Percentiles rank a stretch among this genome's conserved stretches.
phyloP scores from a whole-genome alignment of 768 basidiomycete genomes.

The Mycena amicta region DNA sequence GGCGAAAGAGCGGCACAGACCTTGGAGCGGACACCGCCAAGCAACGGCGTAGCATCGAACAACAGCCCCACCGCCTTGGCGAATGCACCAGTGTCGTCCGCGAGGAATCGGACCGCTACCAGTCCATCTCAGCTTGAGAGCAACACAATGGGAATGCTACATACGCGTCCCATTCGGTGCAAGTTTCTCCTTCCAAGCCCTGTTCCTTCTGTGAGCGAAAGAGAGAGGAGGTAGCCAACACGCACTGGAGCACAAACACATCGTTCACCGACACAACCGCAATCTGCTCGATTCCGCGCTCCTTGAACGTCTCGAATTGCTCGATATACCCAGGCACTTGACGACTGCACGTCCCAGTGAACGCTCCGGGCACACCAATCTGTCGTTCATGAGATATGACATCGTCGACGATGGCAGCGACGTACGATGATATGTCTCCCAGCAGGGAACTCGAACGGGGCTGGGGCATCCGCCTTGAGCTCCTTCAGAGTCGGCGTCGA shows the following conservation, averaged over 20 bases:
- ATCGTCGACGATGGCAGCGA: constrained; percentile 7
- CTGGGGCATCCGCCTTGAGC: constrained; percentile 45
- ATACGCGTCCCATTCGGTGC: constrained; percentile 58
- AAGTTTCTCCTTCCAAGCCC: constrained; percentile 69
- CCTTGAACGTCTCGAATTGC: constrained; percentile 69
- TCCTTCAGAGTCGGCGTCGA: constrained; percentile 56
- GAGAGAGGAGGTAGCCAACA: not conserved
- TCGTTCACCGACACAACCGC: constrained; percentile 82
- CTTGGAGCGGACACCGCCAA: constrained; percentile 73
- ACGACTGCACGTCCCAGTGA: constrained; percentile 69
- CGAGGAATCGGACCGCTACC: constrained; percentile 65
- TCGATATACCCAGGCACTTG: constrained; percentile 69
- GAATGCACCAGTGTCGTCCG: constrained; percentile 69
- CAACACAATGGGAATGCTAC: constrained; percentile 26
- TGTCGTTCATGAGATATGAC: constrained; percentile 24
- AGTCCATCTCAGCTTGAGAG: constrained; percentile 1
- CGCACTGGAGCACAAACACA: constrained; percentile 66
- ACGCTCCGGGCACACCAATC: constrained; percentile 79
- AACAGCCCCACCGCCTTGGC: constrained; percentile 55
- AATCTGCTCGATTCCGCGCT: constrained; percentile 72
- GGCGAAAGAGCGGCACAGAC: constrained; percentile 29
- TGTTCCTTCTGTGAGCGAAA: constrained; percentile 23
- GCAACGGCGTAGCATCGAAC: constrained; percentile 61
- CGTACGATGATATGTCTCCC: constrained; percentile 69
- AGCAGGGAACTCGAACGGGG: constrained; percentile 43